These are phyloP conservation scores for Pouteria campechiana DNA, from an alignment of 179 eudicot genomes.

Conservation along the genomic window DNA sequence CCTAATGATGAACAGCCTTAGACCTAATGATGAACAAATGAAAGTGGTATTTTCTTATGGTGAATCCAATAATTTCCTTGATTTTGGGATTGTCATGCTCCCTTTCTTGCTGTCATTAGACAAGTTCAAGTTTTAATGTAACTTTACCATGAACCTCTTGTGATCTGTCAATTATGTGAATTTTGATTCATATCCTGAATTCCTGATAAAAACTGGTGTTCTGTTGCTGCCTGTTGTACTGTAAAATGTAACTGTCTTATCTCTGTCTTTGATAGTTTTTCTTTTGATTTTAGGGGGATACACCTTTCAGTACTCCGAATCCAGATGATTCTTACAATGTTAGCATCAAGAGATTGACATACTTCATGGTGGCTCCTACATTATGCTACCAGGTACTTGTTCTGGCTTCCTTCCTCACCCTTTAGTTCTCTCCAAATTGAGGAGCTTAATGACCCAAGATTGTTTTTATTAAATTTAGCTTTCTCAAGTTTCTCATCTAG, in stretches of 20 bases:
- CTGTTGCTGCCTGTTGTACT: neutral
- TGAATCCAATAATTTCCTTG: no score
- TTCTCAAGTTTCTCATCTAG: no score
- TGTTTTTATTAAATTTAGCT: no score
- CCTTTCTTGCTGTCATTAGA: no score
- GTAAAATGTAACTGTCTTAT: neutral
- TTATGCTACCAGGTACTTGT: constrained; percentile 80
- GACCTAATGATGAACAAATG: no score
- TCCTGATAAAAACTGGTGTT: neutral
- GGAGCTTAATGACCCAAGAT: no score
- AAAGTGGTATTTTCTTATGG: no score
- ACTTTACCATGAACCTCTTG: no score
- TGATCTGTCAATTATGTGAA: neutral
- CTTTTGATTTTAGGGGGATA: constrained; percentile 49
- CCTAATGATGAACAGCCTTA: no score
- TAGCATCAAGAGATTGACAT: constrained; percentile 57
- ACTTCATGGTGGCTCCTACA: constrained; percentile 97
- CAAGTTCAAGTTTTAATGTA: no score
- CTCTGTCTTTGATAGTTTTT: constrained; percentile 1
- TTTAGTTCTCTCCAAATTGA: neutral
- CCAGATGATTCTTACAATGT: constrained; percentile 46
- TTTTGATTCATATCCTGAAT: neutral
- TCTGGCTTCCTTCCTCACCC: neutral
- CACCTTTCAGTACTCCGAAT: constrained; percentile 13
- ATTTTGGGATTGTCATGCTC: no score